Evolutionary conservation across 352 stramenopile species (phyloP).

Genomic region (Pythium phragmiticola): DNA sequence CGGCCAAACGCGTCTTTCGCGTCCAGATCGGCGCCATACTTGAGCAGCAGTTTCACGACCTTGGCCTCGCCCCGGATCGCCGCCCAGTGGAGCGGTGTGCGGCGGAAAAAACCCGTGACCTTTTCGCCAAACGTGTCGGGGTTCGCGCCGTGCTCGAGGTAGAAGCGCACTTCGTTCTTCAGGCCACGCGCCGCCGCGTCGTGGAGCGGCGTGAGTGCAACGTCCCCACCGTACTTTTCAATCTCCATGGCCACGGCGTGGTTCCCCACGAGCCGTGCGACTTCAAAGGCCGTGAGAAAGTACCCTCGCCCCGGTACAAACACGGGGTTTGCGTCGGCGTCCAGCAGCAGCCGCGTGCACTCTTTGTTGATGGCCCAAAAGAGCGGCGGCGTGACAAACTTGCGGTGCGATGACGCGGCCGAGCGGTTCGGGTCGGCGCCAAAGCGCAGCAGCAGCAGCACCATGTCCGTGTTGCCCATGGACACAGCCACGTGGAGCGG

Average conservation of each 20-base stretch:
- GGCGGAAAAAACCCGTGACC: conserved; percentile 59
- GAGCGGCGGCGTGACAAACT: conserved; percentile 60
- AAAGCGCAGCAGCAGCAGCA: conserved; percentile 57
- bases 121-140: conserved; percentile 71
- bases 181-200: conserved; percentile 55
- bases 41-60: conserved; percentile 60
- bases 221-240: conserved; percentile 75
- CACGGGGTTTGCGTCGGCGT: conserved; percentile 70
- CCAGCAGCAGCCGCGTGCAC: conserved; percentile 59
- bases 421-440: conserved; percentile 56
- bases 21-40: conserved; percentile 56
- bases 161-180: conserved; percentile 58
- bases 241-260: conserved; percentile 65
- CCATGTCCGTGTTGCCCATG: conserved; percentile 66
- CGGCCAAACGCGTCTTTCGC: conserved; percentile 66
- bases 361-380: conserved; percentile 76
- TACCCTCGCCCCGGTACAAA: conserved; percentile 53
- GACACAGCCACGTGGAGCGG: conserved; percentile 74
- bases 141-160: conserved; percentile 66
- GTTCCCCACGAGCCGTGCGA: conserved; percentile 63
- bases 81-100: conserved; percentile 77
- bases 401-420: conserved; percentile 51
- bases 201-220: conserved; percentile 76
- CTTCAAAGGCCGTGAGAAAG: conserved; percentile 69
- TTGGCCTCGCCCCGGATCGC: conserved; percentile 68